Percentiles rank a stretch among this genome's conserved stretches.
These are phyloP conservation scores for Emiliania huxleyi DNA, from an alignment of 78 protist species.

Conservation along the genomic window DNA sequence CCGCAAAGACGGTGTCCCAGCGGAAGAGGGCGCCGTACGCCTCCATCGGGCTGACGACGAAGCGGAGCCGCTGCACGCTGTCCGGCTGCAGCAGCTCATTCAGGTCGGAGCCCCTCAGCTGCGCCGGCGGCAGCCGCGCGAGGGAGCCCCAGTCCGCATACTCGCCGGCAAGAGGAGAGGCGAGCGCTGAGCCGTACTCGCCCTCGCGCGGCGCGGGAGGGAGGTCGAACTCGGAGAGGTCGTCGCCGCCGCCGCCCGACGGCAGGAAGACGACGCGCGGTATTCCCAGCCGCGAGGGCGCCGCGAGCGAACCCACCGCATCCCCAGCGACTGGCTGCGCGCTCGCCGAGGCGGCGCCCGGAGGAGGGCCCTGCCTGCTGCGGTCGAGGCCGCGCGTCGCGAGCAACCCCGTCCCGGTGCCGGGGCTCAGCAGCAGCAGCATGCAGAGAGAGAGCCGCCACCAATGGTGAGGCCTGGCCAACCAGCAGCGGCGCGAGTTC, in stretches of 20 bases:
- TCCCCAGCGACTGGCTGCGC: no score
- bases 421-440: no score
- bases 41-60: background rate
- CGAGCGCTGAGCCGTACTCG: background rate
- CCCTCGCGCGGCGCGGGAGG: background rate
- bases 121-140: background rate
- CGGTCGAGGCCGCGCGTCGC: no score
- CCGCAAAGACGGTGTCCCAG: background rate
- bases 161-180: background rate
- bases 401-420: no score
- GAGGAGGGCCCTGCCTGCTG: no score
- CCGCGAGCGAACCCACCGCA: no score
- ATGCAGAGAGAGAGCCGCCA: no score
- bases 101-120: background rate
- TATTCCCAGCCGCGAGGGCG: no score
- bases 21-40: slow-evolving; percentile 3
- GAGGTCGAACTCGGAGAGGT: background rate
- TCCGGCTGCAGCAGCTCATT: slow-evolving; percentile 2
- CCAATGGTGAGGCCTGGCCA: no score
- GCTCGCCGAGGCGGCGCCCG: no score
- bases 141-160: background rate
- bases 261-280: no score
- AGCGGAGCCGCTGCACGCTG: background rate
- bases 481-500: no score
- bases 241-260: background rate